Evolutionary conservation across 2,329 filamentous ascomycete species (phyloP), one percentile per base, ranked within the genome.

Genomic region (Verticillium alfalfae): DNA sequence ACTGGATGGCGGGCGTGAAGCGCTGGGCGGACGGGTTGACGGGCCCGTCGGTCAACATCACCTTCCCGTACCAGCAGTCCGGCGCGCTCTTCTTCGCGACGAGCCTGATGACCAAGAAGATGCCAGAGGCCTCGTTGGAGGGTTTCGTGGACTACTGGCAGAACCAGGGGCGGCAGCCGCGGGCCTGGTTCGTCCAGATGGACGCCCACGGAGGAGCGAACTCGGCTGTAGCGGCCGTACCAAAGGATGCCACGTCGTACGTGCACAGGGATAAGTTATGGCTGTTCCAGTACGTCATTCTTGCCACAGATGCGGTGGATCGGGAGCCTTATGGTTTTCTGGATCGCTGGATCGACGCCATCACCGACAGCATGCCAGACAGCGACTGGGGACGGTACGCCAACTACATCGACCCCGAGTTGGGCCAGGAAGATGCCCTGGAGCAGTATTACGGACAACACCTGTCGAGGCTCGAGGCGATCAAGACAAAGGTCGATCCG

Each of bases 401-500:
- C 65, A 84, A 84, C 72, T 85, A 84, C 59, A 77, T 81, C 4
- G 82, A 85, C 66, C 76, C 81, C 0, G 75, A 71, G 54, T 72
- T 83, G 62, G 73, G 75, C 67, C 73, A 76, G n/a, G 73, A 73
- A 2, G 74, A 74, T n/a, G 82, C 82, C 2, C 78, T 81, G 64
- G 68, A 78, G 62, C 68, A 81, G 64, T 84, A 84, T 70, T 84
- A 79, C 64, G 73, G 79, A 6, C 68, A 68, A 57, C 79, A 71
- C 58, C 67, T 79, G 34, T 67, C 70, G 1, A 71, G 65, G 45
- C 67, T 81, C 60, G 70, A 72, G 66, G 57, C 68, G 57, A 69
- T 80, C 57, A 81, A 80, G 72, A 68, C 70, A 1, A 62, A 72
- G 18, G 67, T 75, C 2, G 78, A 81, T 59, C 77, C 78, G 0